Evolutionary conservation across 345 rosid genomes (phyloP).

Genomic region (Syzygium oleosum): DNA sequence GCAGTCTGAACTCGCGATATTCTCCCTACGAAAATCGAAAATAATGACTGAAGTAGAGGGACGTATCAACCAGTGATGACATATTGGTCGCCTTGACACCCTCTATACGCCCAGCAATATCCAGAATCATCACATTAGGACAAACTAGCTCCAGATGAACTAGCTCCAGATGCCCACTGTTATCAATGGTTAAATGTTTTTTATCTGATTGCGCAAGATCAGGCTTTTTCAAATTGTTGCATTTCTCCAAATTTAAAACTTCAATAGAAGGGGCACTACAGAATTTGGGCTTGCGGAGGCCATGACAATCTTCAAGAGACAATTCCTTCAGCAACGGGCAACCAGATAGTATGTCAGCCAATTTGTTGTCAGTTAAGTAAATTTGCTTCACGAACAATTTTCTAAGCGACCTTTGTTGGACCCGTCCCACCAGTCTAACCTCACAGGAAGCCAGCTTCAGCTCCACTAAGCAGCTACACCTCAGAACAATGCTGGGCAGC

Average conservation of each 20-base stretch:
- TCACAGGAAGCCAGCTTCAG: neutral
- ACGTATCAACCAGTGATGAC: neutral
- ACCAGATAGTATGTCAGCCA: neutral
- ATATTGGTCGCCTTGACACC: accelerated
- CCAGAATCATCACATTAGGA: neutral
- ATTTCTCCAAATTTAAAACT: neutral
- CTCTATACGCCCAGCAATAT: neutral
- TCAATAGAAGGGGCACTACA: neutral
- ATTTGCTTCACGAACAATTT: neutral
- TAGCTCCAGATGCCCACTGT: neutral
- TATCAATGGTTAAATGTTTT: neutral
- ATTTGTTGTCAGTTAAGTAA: accelerated
- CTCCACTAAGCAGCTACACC: neutral
- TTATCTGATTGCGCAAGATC: neutral
- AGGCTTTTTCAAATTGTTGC: neutral
- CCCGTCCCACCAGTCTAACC: neutral
- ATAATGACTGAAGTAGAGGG: accelerated
- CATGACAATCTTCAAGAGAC: neutral
- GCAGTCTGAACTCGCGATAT: neutral
- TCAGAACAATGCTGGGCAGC: neutral
- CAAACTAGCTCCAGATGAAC: neutral
- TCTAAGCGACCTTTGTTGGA: neutral
- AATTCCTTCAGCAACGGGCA: accelerated
- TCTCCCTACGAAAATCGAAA: accelerated
- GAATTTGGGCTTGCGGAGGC: neutral